Percentiles rank a stretch among this genome's conserved stretches.
phyloP scores from a whole-genome alignment of 352 stramenopile species.

The Sclerospora graminicola region DNA sequence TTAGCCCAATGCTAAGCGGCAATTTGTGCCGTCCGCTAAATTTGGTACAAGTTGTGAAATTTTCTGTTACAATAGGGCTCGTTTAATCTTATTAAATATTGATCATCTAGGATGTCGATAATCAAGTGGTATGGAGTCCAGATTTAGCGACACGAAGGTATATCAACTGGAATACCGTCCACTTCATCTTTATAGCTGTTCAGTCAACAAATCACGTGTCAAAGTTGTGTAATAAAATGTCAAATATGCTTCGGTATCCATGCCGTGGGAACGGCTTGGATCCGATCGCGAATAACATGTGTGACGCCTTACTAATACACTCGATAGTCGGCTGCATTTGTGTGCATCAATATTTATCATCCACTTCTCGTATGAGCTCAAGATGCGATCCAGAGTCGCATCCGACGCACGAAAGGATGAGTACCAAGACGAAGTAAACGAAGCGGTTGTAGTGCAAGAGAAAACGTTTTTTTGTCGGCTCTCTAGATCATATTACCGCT shows the following conservation, averaged over 20 bases:
- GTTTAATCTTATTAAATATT: conserved; percentile 83
- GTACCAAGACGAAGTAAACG: conserved; percentile 60
- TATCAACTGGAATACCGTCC: conserved; percentile 84
- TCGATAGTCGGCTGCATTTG: conserved; percentile 76
- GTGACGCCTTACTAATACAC: conserved; percentile 51
- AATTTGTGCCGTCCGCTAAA: conserved; percentile 74
- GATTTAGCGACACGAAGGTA: conserved; percentile 82
- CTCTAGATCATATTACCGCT: no score
- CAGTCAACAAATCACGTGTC: not conserved
- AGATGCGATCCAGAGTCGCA: conserved; percentile 52
- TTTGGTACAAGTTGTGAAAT: conserved; percentile 89
- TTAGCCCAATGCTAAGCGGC: conserved; percentile 86
- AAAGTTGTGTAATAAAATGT: not conserved
- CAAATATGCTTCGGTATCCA: conserved; percentile 10
- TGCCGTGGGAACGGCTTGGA: conserved; percentile 45
- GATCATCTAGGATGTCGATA: conserved; percentile 76
- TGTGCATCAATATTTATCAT: conserved; percentile 47
- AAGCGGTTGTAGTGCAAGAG: conserved; percentile 38
- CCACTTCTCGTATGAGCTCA: conserved; percentile 33
- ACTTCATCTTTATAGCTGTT: conserved; percentile 92
- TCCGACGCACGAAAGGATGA: conserved; percentile 74
- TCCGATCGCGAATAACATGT: conserved; percentile 38
- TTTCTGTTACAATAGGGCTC: conserved; percentile 90
- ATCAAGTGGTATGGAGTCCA: conserved; percentile 48
- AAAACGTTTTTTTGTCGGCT: conserved; percentile 50